A percentile compares a stretch with the other conserved stretches of the same genome.
These are phyloP conservation scores for Ceratopteris richardii DNA, from an alignment of 75 land plant genomes.

Conservation along the genomic window DNA sequence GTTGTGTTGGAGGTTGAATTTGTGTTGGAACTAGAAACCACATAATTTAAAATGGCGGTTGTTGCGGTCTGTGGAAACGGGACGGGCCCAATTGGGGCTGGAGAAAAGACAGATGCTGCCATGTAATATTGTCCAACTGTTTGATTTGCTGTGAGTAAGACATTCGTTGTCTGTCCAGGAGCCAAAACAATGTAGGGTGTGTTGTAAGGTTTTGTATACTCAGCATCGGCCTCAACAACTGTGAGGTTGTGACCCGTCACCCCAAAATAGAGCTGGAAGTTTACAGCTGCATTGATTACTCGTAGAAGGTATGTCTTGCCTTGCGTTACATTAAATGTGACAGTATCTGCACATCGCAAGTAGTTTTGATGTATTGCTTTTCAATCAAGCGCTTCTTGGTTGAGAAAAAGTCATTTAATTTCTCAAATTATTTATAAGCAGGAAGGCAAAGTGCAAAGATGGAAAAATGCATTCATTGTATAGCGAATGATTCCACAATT, in stretches of 20 bases:
- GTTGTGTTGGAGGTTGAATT: conserved; percentile 7
- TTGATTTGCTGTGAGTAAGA: conserved; percentile 43
- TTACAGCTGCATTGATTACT: conserved; percentile 20
- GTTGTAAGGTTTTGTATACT: conserved; percentile 16
- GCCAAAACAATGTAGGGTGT: conserved; percentile 11
- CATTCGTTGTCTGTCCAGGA: conserved; percentile 39
- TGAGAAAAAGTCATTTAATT: too few species aligned
- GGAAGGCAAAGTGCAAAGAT: too few species aligned
- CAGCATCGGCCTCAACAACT: conserved; percentile 21
- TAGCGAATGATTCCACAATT: too few species aligned
- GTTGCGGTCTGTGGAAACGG: conserved; percentile 24
- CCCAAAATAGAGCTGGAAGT: conserved; percentile 13
- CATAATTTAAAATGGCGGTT: conserved; percentile 23
- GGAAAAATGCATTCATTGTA: too few species aligned
- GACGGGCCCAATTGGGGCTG: conserved; percentile 12
- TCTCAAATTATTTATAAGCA: too few species aligned
- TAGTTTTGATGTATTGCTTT: too few species aligned
- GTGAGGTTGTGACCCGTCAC: conserved; percentile 23
- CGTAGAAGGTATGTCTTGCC: conserved; percentile 23
- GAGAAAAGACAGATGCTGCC: conserved; percentile 24
- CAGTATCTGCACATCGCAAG: conserved; percentile 4
- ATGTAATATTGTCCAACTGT: conserved; percentile 39
- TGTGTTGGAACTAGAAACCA: neutral
- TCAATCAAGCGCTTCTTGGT: too few species aligned
- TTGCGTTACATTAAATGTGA: conserved; percentile 12